Evolutionary conservation across 1,284 basidiomycete genomes (phyloP), one percentile per base, ranked within the genome.

Genomic region (Cryptococcus sp.): DNA sequence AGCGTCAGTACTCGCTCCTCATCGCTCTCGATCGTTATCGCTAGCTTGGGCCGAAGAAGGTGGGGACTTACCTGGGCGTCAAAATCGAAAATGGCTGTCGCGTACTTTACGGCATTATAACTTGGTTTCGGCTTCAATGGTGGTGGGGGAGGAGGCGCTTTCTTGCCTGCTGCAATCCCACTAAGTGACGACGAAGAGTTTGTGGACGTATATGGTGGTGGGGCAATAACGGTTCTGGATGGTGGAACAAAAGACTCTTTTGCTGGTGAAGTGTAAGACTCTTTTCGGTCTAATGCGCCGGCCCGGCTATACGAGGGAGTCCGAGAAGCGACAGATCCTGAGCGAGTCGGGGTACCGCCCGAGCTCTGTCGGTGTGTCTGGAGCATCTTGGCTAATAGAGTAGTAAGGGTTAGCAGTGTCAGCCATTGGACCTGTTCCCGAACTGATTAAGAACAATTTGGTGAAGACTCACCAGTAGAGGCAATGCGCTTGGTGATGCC

Each of bases 51-150:
- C n/a, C n/a, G n/a, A n/a, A 11, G 37, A 7, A 16, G 26, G 17
- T 47, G n/a, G 34, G 34, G 23, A 68, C 64, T 29, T 54, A 85
- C 86, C 82, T 89, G 88, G 11, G 95, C 93, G 37, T 84, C 84
- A 74, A 96, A 99, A 77, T 99, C 95, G 74, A 97, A 99, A 70
- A 99, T 77, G 25, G 96, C 95, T 3, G 92, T 88, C 37, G 95
- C 94, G 69, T 92, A 93, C 72, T 87, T 84, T 46, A 82, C 79
- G 45, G 80, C 68, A 6, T 62, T 67, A 40, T 63, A 83, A 63
- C 86, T 86, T 0, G 89, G 88, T 75, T 93, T 93, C 8, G 89
- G 85, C 74, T 86, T 87, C 56, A 84, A 81, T 17, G 92, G 88
- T 49, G 93, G 83, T 1, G 93, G 91, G 0, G 93, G 92, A 1